Base-by-base conservation (phyloP, 352 stramenopile species). In the Pythium phragmitis region DNA sequence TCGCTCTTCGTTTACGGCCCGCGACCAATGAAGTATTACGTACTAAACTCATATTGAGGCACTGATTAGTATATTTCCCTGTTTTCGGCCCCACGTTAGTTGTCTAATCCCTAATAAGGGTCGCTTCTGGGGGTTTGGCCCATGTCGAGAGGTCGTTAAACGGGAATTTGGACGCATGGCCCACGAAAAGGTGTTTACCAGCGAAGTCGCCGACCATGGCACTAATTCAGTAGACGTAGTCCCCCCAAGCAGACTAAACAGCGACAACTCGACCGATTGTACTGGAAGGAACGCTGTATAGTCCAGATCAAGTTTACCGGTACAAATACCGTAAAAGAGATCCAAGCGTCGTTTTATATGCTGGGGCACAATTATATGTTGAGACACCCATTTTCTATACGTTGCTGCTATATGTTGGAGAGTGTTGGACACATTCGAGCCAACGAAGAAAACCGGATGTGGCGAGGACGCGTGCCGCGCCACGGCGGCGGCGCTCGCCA, bases 21-120 rank as follows among this genome's bases (percentile, higher is more conserved):
- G 8, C 34, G 34, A 9, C 34, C 14, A 46, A 21, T 16, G 41
- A 19, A 36, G 47, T 52, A 14, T 39, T 42, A 54, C 23, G 43
- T 63, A 72, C 66, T 72, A 72, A 72, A 68, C 66, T 30, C 37
- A 14, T 49, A 33, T 51, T 61, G 47, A 50, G 42, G 37, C n/a
- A 60, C 59, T 6, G 34, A 67, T 72, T 72, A 72, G 65, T 72
- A 63, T 59, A 39, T 39, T 39, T 39, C 34, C 34, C 34, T 39
- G 34, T 39, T 39, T 39, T 39, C 7, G 34, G 7, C 34, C 4
- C 34, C 34, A 2, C 2, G 7, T 39, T 39, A 1, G 34, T 9
- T 11, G 34, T 13, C 34, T 6, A 9, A 39, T 13, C 7, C 7
- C 7, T 11, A 9, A 13, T 13, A 39, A 39, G 34, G 7, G 1